Evolutionary conservation across 106 monocot species (phyloP), one percentile per base, ranked within the genome.

Genomic region (Acorus gramineus): DNA sequence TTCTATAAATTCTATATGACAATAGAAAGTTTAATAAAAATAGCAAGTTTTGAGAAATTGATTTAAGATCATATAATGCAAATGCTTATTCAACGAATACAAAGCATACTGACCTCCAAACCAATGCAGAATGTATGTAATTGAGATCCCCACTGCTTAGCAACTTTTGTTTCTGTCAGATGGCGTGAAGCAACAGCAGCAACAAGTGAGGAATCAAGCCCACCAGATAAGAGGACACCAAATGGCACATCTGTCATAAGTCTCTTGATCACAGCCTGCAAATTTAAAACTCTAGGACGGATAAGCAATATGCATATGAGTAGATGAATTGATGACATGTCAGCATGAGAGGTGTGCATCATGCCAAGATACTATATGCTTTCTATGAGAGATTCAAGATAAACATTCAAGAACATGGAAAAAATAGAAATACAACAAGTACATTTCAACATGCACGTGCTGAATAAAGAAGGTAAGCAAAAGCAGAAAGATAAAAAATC

Each of bases 141-240:
- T 56, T 68, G 61, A 54, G 75, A 56, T n/a, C 75, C 75, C 67
- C 67, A 74, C 61, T 74, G 74, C 44, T 43, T 44, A 14, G 67
- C 68, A 68, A 62, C 56, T 75, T 75, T 75, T 4, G 68, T 61
- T 68, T 62, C 68, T 45, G 61, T 60, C 53, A 75, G 43, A 42
- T 68, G 61, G 2, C 75, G 61, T 49, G 75, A 61, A 56, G 75
- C 75, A 62, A 75, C 62, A 75, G 75, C 62, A 68, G 75, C 75
- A 75, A 75, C 75, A 75, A 75, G 75, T 50, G 75, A 75, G n/a
- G 75, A 75, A 55, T 75, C 75, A 61, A 68, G 75, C 56, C 75
- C 75, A 56, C 67, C 75, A 56, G 75, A 75, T 46, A 75, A 75
- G 4, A 75, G 68, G 7, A 75, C 75, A 45, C 75, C 75, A 62